A percentile compares a stretch with the other conserved stretches of the same genome.
Evolutionary conservation across 2,329 filamentous ascomycete species (phyloP).

Genomic region (Beauveria sp.): DNA sequence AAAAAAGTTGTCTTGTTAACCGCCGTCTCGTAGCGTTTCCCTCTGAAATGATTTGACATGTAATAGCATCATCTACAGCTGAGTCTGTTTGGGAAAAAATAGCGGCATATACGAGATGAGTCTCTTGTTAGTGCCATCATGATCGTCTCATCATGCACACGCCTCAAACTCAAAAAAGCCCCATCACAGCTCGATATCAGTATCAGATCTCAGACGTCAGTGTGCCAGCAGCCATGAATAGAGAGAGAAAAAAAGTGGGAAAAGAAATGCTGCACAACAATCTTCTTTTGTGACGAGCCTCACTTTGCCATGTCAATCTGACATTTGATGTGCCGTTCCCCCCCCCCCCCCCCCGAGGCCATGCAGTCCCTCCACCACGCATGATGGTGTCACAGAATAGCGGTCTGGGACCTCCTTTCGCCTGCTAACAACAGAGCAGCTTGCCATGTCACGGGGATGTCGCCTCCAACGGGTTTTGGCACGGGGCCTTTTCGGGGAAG

Average conservation of each 20-base stretch:
- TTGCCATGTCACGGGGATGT: conserved; percentile 1
- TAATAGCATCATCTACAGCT: no score
- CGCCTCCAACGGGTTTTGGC: not conserved
- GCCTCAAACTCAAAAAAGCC: not conserved
- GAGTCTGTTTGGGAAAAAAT: not conserved
- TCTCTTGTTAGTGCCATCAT: not conserved
- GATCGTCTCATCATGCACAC: not conserved
- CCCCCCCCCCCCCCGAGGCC: not conserved
- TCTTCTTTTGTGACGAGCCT: not conserved
- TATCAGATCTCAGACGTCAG: conserved; percentile 2
- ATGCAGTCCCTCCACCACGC: not conserved
- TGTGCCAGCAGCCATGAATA: no score
- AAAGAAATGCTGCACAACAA: not conserved
- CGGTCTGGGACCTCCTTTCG: not conserved
- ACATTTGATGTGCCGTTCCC: not conserved
- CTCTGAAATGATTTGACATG: not conserved
- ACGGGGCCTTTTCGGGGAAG: not conserved
- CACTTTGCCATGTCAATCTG: not conserved
- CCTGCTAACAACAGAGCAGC: not conserved
- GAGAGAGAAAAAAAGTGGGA: not conserved
- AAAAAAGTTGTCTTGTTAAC: no score
- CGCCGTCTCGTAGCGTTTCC: not conserved
- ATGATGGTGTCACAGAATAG: conserved; percentile 6
- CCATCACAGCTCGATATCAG: not conserved
- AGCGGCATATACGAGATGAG: not conserved